Base-by-base conservation (phyloP, 1,284 basidiomycete genomes). In the Caloboletus firmus region DNA sequence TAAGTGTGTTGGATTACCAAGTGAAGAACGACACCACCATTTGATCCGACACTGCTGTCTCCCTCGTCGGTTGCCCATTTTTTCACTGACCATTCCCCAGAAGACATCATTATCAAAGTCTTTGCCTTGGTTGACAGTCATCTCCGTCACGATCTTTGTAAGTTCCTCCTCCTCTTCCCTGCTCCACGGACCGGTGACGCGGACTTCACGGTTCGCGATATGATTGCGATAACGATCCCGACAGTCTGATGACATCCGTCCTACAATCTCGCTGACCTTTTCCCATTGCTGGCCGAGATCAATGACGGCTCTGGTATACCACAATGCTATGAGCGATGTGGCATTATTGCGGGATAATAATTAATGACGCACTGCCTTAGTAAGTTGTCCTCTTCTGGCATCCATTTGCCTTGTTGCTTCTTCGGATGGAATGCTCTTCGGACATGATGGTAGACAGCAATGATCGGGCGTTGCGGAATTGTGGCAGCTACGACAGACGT, bases 21-120 rank as follows among this genome's bases (percentile, higher is more conserved):
- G 32, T 41, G 49, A 40, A 54, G 49, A 34, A 22, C 4, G 66
- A 34, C 56, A 26, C 37, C 18, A 88, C 89, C 90, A 93, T 79
- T 93, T 93, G 43, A 87, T 89, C 49, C 91, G 77, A 72, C 90
- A 92, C 67, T 94, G 91, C 60, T 90, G 85, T 60, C 89, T 77
- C 31, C 84, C 84, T 46, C 91, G 79, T 50, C 70, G 83, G 22
- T 83, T 83, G 39, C 84, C 87, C 89, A 93, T 92, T 48, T 79
- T 76, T 45, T 83, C 78, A 58, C 85, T 86, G 40, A 93, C 87
- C 52, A 78, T 77, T 13, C 83, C 81, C 91, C 91, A 93, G 69
- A 91, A 90, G 28, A 92, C 82, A 59, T 92, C 90, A 52, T 82
- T 83, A 53, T 91, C 89, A 45, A 82, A 71, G 60, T 85, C 79